Evolutionary conservation across 495 filamentous ascomycete species (phyloP), one percentile per base, ranked within the genome.

Genomic region (Hypoxylon subgilvum): DNA sequence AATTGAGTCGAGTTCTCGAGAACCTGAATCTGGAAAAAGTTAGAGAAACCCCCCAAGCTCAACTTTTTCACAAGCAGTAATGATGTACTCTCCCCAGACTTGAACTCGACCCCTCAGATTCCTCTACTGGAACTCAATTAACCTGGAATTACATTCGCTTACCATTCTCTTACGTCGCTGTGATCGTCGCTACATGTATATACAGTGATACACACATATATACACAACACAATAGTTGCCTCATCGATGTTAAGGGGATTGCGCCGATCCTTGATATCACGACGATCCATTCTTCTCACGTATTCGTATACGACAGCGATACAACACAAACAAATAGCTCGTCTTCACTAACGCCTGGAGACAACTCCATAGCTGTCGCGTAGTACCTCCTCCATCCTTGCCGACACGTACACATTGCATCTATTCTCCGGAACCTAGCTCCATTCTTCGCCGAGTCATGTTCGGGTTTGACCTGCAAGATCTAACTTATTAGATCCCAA

Each of bases 401-500:
- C 43, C 43, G 36, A 53, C 41, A 16, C 5, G 9, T 27, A 3
- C 23, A 27, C 31, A 38, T 35, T 46, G 8, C 42, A 51, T 39
- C 50, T 40, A 10, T 54, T 21, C 35, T 18, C 16, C 28, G 25
- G 16, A 50, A 31, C 39, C 49, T 49, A 40, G 51, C 31, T 12
- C 46, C 28, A 25, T 58, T 46, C 28, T 19, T 38, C 31, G 8
- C 32, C 45, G 30, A 65, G 61, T 61, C 61, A 65, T 65, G 61
- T 52, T 65, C 19, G 56, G 56, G 19, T 28, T 39, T 38, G 21
- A n/a, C 32, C 51, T 60, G 56, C 52, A 46, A 50, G 61, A 56
- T 65, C 61, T 65, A 65, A 60, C 46, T 56, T 52, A 47, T 65
- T 61, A 65, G 61, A 61, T 65, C 61, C n/a, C 56, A 61, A 40